Evolutionary conservation across 2,329 filamentous ascomycete genomes (phyloP), one percentile per base, ranked within the genome.

Genomic region (Fusarium multiceps): DNA sequence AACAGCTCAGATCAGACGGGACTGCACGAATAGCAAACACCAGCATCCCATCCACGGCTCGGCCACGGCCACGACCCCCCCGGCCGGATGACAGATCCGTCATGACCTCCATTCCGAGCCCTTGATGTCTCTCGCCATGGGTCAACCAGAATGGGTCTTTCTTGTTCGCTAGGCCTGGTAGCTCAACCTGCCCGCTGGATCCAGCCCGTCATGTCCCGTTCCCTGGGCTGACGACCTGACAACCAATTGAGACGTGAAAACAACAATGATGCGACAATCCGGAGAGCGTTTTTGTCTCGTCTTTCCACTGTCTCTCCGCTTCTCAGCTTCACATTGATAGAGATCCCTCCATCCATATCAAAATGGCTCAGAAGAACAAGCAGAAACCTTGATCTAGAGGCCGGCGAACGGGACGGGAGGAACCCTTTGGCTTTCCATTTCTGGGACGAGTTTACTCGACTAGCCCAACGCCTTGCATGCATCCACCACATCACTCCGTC

Each of bases 171-270:
- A 74, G 69, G 56, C 47, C 37, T 68, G 56, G 68, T 74, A 75
- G 69, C 66, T 75, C 72, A 72, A 75, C 73, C 72, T 75, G 72
- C 54, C 72, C 62, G 73, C 66, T 74, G 73, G 73, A 75, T 75
- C 72, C 70, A 75, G 73, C 73, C 70, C 66, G 68, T 72, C 71
- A 66, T 69, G 66, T 72, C 64, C 72, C 62, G 72, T 66, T 71
- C 66, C 69, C 69, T 74, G 63, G 69, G 54, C 60, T 71, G 71
- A 58, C 59, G 66, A 55, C 60, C 30, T 68, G 58, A 59, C 63
- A 62, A 58, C 71, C 72, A 74, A 72, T 74, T 68, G 66, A 58
- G 62, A 43, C 20, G 12, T 23, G 59, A 63, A 48, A 63, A 58
- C 61, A 37, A 56, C 27, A 51, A 55, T 58, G 43, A 59, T 66